Evolutionary conservation across 768 basidiomycete genomes (phyloP), one percentile per base, ranked within the genome.

Genomic region (Russula sp.): DNA sequence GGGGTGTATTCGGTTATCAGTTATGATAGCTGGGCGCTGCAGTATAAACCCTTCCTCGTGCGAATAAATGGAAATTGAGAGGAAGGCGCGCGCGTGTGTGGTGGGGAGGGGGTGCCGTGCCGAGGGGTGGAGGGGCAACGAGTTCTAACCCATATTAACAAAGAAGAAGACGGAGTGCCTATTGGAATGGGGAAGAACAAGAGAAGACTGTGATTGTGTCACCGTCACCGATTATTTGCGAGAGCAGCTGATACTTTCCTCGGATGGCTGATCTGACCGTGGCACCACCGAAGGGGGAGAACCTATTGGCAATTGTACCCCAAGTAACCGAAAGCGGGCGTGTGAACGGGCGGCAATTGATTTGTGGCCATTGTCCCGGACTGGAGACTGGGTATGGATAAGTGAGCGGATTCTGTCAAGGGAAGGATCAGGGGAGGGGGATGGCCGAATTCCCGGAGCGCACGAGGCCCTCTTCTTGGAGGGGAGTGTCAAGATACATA

Each of bases 331-430:
- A 67, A 52, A n/a, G 61, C 48, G 54, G 30, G n/a, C 64, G 64
- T 67, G 66, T 66, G 64, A 66, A 66, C 26, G 59, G 59, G 64
- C 64, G 63, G 58, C 53, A 59, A 49, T 36, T 56, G 51, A 10
- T 30, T 30, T 18, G 9, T 1, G 9, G 54, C 64, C 64, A 55
- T 22, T 1, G 28, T 40, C 64, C 67, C 16, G 64, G 56, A 36
- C 2, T 3, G 10, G 6, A 7, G 32, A 32, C 2, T 28, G 2
- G 18, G 24, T 10, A 51, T 36, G 34, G 34, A 38, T 44, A 48
- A 57, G 16, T 58, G 65, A 51, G 67, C 67, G 67, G 63, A 53
- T 68, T 68, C 65, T 66, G 65, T 67, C 65, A 67, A 59, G 53
- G 58, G 32, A 64, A 51, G 62, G 67, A 67, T 68, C 64, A 66